Evolutionary conservation across 768 basidiomycete species (phyloP), one percentile per base, ranked within the genome.

Genomic region (Dentipellis fragilis): DNA sequence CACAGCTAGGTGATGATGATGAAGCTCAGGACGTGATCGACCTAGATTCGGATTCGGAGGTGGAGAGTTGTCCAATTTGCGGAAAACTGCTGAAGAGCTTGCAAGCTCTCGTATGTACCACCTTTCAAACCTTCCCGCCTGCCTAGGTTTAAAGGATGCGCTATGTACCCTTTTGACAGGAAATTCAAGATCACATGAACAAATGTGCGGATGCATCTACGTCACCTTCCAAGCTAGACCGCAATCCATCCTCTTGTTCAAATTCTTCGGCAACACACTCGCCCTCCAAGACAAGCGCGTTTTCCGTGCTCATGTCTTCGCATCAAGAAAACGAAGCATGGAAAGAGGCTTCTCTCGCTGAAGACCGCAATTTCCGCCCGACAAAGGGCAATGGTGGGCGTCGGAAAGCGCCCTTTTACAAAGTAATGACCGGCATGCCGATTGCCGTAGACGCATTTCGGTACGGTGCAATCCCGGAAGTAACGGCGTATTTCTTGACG

Each of bases 381-480:
- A 73, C 68, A 7, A 80, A 79, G 55, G 68, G 68, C 14, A 78
- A 75, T 38, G 75, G 75, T 29, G 71, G 73, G 34, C 77, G 89
- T 29, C 73, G 89, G 57, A 84, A 80, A 56, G 91, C 93, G 0
- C 96, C 96, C 0, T 98, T 98, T 67, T 98, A 95, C 72, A 99
- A 97, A 72, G 80, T 93, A 21, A 67, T 98, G 62, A 88, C 91
- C 63, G 95, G 96, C 1, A 96, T 98, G 93, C 93, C 94, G 9
- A 88, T 99, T 22, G 93, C 95, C 14, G 96, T 99, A 0, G 96
- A 99, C 66, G 96, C 94, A 1, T 99, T 99, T 70, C 81, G 86
- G 38, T 99, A 97, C 66, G 96, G 95, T 6, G 75, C 77, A 23
- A 93, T 99, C 50, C 93, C 94, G 5, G 84, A 82, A 10, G 81